Evolutionary conservation across 805 yeast species (phyloP), one percentile per base, ranked within the genome.

Genomic region (Priceomyces fermenticarens): DNA sequence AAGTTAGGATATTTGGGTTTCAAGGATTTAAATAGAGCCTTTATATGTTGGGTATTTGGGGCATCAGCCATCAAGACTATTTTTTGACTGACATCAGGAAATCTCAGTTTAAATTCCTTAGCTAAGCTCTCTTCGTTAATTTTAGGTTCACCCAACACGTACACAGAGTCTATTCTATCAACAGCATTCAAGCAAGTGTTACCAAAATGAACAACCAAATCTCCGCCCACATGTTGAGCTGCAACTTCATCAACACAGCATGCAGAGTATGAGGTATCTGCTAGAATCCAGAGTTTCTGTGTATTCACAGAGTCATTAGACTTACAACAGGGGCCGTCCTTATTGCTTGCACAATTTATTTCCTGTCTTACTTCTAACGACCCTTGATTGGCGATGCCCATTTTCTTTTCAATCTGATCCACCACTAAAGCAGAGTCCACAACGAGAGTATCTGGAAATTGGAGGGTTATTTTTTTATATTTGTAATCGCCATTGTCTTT

Each of bases 181-280:
- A 88, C 81, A 0, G 89, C 85, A 51, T 85, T 89, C 55, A 93
- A 63, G 61, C 99, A 93, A 0, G 98, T 91, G 57, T 88, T 95
- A 2, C 99, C 99, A 62, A 90, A 88, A 62, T 93, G 99, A 2
- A 90, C 80, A 23, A 93, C 88, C 3, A 85, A 63, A 47, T 91
- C 96, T 5, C 93, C 89, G 5, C 68, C 57, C 11, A 91, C 95
- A 60, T 93, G 99, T 55, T 86, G 90, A 0, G 97, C 95, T 0
- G 99, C 98, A 20, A 91, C 95, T 55, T 90, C 97, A 60, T 93
- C 99, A 9, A 91, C 84, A 64, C 99, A 93, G 62, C 99, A 93
- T 1, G 96, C 73, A 23, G 96, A 87, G 55, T 93, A 93, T 0
- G 97, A 88, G 0, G 99, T 91, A 56, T 93, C 99, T 0, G 98